Conservation (phyloP, 1,139 yeast species). For the Scheffersomyces titani region DNA sequence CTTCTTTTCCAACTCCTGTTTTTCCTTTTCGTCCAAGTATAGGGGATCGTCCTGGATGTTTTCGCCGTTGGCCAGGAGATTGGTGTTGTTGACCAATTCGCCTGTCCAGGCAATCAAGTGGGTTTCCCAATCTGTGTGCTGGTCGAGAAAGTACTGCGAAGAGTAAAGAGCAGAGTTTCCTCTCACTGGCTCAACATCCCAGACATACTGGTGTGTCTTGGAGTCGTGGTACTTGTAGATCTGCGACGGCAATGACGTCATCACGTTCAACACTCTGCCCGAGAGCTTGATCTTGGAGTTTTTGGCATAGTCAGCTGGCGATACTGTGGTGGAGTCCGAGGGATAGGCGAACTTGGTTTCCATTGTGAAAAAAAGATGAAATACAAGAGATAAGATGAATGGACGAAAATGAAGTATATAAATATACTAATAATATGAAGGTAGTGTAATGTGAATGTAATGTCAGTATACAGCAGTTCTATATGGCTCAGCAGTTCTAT, state of each 20-base stretch:
- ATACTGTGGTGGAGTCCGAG: conserved; percentile 23
- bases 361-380: neutral
- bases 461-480: neutral
- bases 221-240: conserved; percentile 41
- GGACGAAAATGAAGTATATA: neutral
- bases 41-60: conserved; percentile 57
- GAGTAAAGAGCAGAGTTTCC: conserved; percentile 88
- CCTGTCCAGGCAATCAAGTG: conserved; percentile 96
- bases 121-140: conserved; percentile 80
- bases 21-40: conserved; percentile 59
- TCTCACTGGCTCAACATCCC: conserved; percentile 65
- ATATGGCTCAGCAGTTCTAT: neutral
- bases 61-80: conserved; percentile 16
- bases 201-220: conserved; percentile 27
- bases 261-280: conserved; percentile 69
- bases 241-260: conserved; percentile 69
- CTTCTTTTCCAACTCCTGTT: conserved; percentile 44
- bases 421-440: neutral
- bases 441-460: neutral
- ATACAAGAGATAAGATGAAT: neutral
- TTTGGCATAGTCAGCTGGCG: conserved; percentile 33
- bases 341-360: conserved; percentile 20
- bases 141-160: conserved; percentile 63
- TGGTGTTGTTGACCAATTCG: conserved; percentile 54
- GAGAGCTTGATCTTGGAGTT: conserved; percentile 38